A percentile compares a stretch with the other conserved stretches of the same genome.
Conservation (phyloP, 2,329 filamentous ascomycete genomes). For the Pseudogymnoascus sp. region DNA sequence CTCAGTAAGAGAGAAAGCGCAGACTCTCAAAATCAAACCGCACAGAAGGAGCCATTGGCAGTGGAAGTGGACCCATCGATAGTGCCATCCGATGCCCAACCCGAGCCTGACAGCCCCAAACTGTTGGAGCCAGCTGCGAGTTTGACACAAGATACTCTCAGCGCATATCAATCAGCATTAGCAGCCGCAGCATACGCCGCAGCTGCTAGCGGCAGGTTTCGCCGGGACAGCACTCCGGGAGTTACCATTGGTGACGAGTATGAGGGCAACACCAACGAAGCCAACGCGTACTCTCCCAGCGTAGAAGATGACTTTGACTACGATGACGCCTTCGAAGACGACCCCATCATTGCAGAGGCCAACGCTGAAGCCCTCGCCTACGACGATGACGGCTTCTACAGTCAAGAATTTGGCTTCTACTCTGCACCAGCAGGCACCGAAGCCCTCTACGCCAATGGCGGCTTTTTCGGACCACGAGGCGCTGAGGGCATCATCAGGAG, state of each 20-base stretch:
- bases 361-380: conserved; percentile 90
- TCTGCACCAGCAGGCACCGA: conserved; percentile 44
- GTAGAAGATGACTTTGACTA: conserved; percentile 33
- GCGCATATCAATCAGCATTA: conserved; percentile 74
- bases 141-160: conserved; percentile 48
- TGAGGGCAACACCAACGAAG: conserved; percentile 16
- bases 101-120: not conserved
- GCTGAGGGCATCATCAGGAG: conserved; percentile 49
- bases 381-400: conserved; percentile 90
- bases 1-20: conserved; percentile 5
- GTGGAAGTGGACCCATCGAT: not conserved
- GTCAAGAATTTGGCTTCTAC: conserved; percentile 94
- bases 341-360: conserved; percentile 86
- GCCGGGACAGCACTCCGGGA: conserved; percentile 37
- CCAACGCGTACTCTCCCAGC: conserved; percentile 8
- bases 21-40: not conserved
- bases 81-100: not conserved
- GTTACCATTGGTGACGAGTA: conserved; percentile 17
- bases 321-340: conserved; percentile 66
- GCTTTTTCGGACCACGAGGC: conserved; percentile 76
- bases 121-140: conserved; percentile 8
- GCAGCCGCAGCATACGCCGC: conserved; percentile 74
- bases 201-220: conserved; percentile 66
- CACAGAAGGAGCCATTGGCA: not conserved
- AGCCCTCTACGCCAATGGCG: conserved; percentile 59